Evolutionary conservation across 306 rosid species (phyloP), one percentile per base, ranked within the genome.

Genomic region (Comarum palustre): DNA sequence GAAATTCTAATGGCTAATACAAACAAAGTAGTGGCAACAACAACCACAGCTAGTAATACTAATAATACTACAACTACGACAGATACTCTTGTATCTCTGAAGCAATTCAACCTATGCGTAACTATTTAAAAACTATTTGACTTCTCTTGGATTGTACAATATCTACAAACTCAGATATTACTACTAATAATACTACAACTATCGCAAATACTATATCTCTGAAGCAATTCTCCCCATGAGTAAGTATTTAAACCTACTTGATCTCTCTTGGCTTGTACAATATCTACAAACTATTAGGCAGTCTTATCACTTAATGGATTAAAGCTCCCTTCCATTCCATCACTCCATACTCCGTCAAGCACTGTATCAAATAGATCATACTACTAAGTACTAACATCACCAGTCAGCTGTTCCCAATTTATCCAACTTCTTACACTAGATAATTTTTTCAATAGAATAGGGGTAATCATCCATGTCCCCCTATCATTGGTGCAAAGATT

Each of bases 331-430:
- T 14, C 6, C 34, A 8, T n/a, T 51, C 32, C 45, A 50, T 50
- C 25, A 17, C 48, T 31, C 61, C 52, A 38, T 19, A 69, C 57
- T 48, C 71, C 38, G 46, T 47, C 57, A 54, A 69, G 36, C 41
- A 24, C 7, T 3, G 5, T 16, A 46, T 4, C 39, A 9, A 45
- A 17, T 29, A 4, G 31, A 32, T 32, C 62, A 69, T 69, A 20
- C 50, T 34, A 34, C 63, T 8, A 22, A 4, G 34, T 38, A 10
- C 10, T n/a, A n/a, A 22, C 6, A 60, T 17, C 6, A 9, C 50
- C 24, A 24, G 48, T 16, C 20, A 67, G 67, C 45, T 36, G 27
- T 76, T 58, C 36, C 5, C 39, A 17, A 29, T 10, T 4, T n/a
- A 32, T 34, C 65, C 41, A 59, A 29, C 12, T 59, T 29, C 19